Evolutionary conservation across 2,329 filamentous ascomycete genomes (phyloP), one percentile per base, ranked within the genome.

Genomic region (Talaromyces sp.): DNA sequence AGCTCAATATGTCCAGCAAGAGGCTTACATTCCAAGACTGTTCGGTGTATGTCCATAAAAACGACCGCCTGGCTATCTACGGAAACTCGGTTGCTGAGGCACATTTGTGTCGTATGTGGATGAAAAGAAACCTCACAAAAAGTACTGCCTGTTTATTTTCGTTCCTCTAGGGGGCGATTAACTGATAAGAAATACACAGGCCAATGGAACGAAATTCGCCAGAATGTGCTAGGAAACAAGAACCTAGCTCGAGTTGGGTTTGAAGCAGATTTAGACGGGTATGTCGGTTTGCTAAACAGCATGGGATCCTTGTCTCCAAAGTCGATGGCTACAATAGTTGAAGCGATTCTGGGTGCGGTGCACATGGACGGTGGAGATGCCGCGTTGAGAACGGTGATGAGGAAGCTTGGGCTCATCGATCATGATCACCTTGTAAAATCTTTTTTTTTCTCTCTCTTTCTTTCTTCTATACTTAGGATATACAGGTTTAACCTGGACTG

Each of bases 31-130:
- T 38, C 12, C n/a, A 31, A 8, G 2, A n/a, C n/a, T 17, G 17
- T 26, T 3, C 4, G 19, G 11, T 38, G 9, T 3, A 8, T 24
- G 2, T 61, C 10, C 35, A 35, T 12, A 54, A 21, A 6, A 61
- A 57, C 32, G 46, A 38, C 4, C 59, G 55, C 32, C 29, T 61
- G 17, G 59, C 59, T 35, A 38, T 61, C 9, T 61, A 57, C 12
- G 59, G 59, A 1, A 55, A 54, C 2, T 19, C 35, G 4, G 59
- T 14, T 21, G 38, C 59, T 8, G 4, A 43, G 17, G 3, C 11
- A 14, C 19, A 31, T 57, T 17, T 61, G 38, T 61, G 59, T 32
- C 0, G 38, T 3, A 19, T 17, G 3, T 61, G 59, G 59, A 24
- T 61, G n/a, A 2, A 29, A 11, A 57, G 35, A 11, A 2, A n/a